Evolutionary conservation across 2,329 filamentous ascomycete genomes (phyloP), one percentile per base, ranked within the genome.

Genomic region (Nakataea oryzae): DNA sequence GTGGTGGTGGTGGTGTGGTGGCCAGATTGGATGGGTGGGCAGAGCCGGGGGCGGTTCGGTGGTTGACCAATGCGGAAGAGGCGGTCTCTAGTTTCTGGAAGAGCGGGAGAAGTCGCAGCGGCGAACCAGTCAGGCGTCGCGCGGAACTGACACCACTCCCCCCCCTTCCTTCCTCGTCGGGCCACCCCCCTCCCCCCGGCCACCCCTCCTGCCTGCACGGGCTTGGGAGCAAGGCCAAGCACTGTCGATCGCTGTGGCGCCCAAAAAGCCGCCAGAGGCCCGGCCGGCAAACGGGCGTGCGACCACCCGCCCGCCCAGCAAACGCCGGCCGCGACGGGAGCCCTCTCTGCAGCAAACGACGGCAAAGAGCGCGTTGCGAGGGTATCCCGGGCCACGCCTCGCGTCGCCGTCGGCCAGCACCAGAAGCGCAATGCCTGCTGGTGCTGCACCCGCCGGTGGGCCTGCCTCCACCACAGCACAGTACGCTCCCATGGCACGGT

Each of bases 51-150:
- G 58, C 58, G 26, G 47, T 27, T 30, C 26, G 29, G 27, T 17
- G n/a, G 4, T 28, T 7, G 54, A 28, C 54, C 54, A 57, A 57
- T 57, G 54, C 26, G 58, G 58, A 60, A 34, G 58, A 28, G 58
- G 29, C 21, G 32, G 27, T 60, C 54, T 60, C 30, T 41, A 60
- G 59, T 54, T 60, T 60, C 59, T 60, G 47, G 59, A 60, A 60
- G 59, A 47, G 54, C 59, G 59, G 59, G 59, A 60, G 59, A 60
- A 60, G 59, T 29, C 8, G 54, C 4, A 56, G 26, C n/a, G n/a
- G 54, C 24, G 17, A 24, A 3, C 54, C 54, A 56, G 1, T 50
- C 17, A 24, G 41, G 24, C 17, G 41, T 17, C 41, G 41, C 17
- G 41, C 41, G 21, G 41, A 9, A 17, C 41, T 50, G 41, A 50